Conservation (phyloP, 1,139 yeast genomes). For the Taphrina communis region DNA sequence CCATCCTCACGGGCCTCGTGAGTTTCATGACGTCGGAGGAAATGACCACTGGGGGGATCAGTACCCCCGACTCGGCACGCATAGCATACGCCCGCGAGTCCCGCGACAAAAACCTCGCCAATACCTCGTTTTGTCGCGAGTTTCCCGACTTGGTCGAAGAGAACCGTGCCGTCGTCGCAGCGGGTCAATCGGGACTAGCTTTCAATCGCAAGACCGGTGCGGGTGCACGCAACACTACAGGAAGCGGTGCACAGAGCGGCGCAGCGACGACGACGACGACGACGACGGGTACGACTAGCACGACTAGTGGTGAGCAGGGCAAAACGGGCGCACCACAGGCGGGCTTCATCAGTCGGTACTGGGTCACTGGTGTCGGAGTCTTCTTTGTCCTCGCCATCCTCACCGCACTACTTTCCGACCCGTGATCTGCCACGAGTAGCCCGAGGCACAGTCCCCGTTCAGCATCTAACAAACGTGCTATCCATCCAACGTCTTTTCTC, state of each 20-base stretch:
- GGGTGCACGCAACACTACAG: background rate
- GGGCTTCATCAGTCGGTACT: slow-evolving; percentile 19
- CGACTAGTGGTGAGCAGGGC: background rate
- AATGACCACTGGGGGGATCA: slow-evolving; percentile 60
- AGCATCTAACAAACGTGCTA: no score
- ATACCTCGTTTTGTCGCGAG: slow-evolving; percentile 62
- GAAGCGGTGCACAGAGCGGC: background rate
- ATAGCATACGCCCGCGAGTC: slow-evolving; percentile 60
- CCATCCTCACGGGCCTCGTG: slow-evolving; percentile 80
- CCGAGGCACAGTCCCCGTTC: no score
- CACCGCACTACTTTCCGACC: slow-evolving; percentile 12
- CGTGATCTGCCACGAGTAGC: background rate
- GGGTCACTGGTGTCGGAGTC: slow-evolving; percentile 26
- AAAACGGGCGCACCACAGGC: background rate
- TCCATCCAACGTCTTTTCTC: no score
- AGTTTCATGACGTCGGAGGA: slow-evolving; percentile 80
- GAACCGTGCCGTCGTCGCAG: slow-evolving; percentile 52
- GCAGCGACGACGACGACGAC: background rate
- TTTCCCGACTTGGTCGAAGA: slow-evolving; percentile 71
- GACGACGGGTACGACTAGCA: no score
- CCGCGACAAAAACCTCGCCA: slow-evolving; percentile 67
- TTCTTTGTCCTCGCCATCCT: slow-evolving; percentile 23
- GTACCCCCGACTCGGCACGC: slow-evolving; percentile 60
- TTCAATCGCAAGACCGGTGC: background rate
- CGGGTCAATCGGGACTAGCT: background rate